phyloP scores from a whole-genome alignment of 108 stramenopile species.

The Pseudonitzschia delicatissima region DNA sequence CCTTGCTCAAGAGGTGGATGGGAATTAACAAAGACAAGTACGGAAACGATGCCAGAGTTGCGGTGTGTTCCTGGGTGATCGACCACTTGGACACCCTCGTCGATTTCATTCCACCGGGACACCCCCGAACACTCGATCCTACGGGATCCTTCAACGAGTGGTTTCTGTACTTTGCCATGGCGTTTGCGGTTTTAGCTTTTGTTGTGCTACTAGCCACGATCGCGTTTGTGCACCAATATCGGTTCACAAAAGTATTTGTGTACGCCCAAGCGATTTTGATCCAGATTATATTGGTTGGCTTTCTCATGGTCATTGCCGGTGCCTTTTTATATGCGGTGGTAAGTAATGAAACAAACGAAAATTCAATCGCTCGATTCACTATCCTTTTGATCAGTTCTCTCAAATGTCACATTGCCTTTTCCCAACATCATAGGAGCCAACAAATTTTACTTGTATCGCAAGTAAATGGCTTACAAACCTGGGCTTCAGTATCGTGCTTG shows the following conservation, averaged over 20 bases:
- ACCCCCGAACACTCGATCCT: slow-evolving; percentile 8
- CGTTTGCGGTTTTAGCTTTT: slow-evolving; percentile 13
- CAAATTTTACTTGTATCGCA: slow-evolving; percentile 9
- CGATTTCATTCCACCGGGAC: slow-evolving; percentile 18
- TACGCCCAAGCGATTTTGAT: slow-evolving; percentile 32
- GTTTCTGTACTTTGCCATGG: slow-evolving; percentile 12
- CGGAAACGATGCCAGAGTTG: slow-evolving; percentile 29
- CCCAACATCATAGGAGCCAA: slow-evolving; percentile 1
- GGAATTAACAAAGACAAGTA: not conserved
- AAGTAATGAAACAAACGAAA: no score
- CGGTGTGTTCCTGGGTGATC: slow-evolving; percentile 32
- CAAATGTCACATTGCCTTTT: no score
- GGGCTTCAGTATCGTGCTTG: slow-evolving; percentile 35
- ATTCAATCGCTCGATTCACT: no score
- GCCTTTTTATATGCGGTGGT: slow-evolving; percentile 17
- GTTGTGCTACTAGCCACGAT: slow-evolving; percentile 3
- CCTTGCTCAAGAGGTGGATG: slow-evolving; percentile 16
- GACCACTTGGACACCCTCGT: slow-evolving; percentile 21
- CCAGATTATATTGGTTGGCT: slow-evolving; percentile 22
- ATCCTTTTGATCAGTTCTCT: no score
- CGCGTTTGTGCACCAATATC: not conserved
- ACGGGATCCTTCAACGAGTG: not conserved
- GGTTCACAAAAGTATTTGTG: slow-evolving; percentile 22
- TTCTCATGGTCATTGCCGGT: slow-evolving; percentile 22
- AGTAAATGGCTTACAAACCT: slow-evolving; percentile 27